Base-by-base conservation (phyloP, 306 rosid species). In the Cicer chorassanicum region DNA sequence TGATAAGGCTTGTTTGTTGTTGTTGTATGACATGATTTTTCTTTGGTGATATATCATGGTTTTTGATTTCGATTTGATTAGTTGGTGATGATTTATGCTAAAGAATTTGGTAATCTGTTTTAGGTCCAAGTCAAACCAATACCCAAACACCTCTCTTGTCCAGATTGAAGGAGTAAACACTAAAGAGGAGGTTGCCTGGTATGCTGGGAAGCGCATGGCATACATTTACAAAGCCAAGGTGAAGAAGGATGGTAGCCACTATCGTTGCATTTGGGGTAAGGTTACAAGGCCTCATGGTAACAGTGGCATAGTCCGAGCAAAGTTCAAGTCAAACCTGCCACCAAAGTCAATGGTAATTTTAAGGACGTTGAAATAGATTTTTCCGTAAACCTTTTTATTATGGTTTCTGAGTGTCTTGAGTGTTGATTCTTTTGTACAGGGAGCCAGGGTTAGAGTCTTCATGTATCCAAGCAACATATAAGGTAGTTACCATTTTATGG, bases 221-320 rank as follows among this genome's bases (percentile, higher is more conserved):
- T 94, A 94, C 81, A 90, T 94, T 67, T 94, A 91, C 88, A 94
- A 88, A 80, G 98, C 96, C 38, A 94, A 94, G 87, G 93, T 88
- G 55, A 94, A 91, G 90, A 85, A 74, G 80, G 72, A 94, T 0
- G 97, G 95, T 8, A 72, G 77, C 45, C 97, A 91, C 76, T 94
- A 91, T 77, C 94, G 98, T 44, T 94, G 98, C 89, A 89, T 94
- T 72, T 94, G 98, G 98, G 98, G 98, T 5, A 94, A 94, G 87
- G 98, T 94, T 5, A 39, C 68, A 12, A 86, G 98, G 82, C 95
- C 98, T 34, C 99, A 94, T 39, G 99, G 97, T 56, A 94, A 94
- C 92, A 94, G 88, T 8, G 99, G 99, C 1, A 18, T 94, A 2
- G 95, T 94, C 34, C 93, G 99, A 12, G 97, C 99, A 10, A 91